Base-by-base conservation (phyloP, 352 stramenopile genomes). In the Pythium coloratum region DNA sequence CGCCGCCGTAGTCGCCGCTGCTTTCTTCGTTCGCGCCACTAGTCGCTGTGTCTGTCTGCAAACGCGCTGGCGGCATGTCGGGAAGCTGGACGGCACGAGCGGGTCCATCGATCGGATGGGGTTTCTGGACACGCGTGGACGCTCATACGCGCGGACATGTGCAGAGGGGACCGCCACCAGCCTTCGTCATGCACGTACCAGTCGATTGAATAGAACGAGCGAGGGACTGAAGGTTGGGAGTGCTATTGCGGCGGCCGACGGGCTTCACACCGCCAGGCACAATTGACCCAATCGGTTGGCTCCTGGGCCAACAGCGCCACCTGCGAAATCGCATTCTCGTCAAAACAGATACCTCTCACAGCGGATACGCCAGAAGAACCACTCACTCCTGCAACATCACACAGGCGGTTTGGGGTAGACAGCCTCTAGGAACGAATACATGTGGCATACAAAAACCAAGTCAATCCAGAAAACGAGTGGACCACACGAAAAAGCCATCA, bases 151-250 rank as follows among this genome's bases (percentile, higher is more conserved):
- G 44, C 4, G 4, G 16, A 42, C 14, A 38, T n/a, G 40, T 5
- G 53, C 28, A 16, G 30, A 32, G 54, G 13, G 54, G 30, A 20
- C 30, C 5, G 10, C 16, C 26, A 36, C 24, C 8, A 30, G 28
- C 40, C 38, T 49, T 24, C 56, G 53, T 30, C 62, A 69, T 71
- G 57, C 69, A 91, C 84, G 79, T 89, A 92, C 84, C 84, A 91
- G 82, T 92, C 69, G 84, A 78, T 90, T 86, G 81, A 91, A 92
- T 88, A 81, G 82, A 89, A 91, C 82, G 82, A 92, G 82, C 84
- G 84, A 91, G 79, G 82, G 82, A 92, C 84, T 92, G 84, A 92
- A 85, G 78, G 80, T 78, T 75, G 81, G 69, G 74, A 72, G 62
- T 58, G 44, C 76, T 70, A 76, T 75, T 73, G 74, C 49, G 62